Base-by-base conservation (phyloP, 495 filamentous ascomycete species). In the Viridothelium virens region DNA sequence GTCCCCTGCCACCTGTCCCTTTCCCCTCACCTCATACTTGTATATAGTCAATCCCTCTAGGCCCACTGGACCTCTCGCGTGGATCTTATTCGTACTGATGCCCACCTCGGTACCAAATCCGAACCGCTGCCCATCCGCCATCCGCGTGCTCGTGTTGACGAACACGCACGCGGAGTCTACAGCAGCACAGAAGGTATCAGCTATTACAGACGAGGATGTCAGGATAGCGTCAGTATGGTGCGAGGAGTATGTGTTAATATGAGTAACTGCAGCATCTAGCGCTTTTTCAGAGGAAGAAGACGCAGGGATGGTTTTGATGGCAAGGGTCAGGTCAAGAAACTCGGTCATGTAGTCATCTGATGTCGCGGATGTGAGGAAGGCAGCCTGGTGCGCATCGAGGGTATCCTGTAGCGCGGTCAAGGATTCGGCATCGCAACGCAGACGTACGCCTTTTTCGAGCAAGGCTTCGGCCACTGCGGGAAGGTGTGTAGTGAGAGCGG, bases 81-180 rank as follows among this genome's bases (percentile, higher is more conserved):
- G 94, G 63, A 98, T 96, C 78, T 97, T 98, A 78, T 97, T 98
- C 56, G 94, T 98, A 77, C 90, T 95, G 74, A 98, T 96, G 47
- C 94, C 94, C 2, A 98, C 94, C 76, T 99, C 94, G 0, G 94
- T 97, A 39, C 94, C 94, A 78, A 99, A 97, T 2, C 94, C 94
- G 76, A 91, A 99, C 38, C 94, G 83, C 87, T 95, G 96, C 2
- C 94, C 94, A 73, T 99, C 94, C 3, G 93, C 91, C 77, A 99
- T 94, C 31, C 94, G 83, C 11, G 91, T 94, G 18, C 91, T 95
- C 18, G 92, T 89, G 74, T 99, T 99, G 91, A 92, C 96, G 81
- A 92, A 99, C 12, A 96, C 92, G 53, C 92, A 92, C 0, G 92
- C 87, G 41, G 91, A 92, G 79, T 97, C 94, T 39, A 97, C 83